Evolutionary conservation across 495 filamentous ascomycete species (phyloP), one percentile per base, ranked within the genome.

Genomic region (Penicillium manginii): DNA sequence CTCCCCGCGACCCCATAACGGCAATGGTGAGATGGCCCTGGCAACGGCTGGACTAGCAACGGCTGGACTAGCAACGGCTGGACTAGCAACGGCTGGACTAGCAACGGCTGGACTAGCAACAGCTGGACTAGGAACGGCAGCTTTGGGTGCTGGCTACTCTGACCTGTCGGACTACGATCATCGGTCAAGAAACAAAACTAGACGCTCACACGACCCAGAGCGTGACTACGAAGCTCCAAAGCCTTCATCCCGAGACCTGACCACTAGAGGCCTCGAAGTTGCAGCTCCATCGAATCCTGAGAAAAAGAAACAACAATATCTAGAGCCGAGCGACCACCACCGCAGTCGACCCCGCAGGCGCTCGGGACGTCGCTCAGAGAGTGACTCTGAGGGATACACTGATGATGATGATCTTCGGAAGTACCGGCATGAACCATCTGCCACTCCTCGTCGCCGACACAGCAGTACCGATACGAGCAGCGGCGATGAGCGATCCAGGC

Each of bases 91-190:
- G 8, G 60, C 67, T 26, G 77, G 26, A 7, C 54, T 67, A 14
- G 48, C 71, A 4, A 52, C 60, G 8, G 60, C 67, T 26, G 77
- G 26, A 8, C 55, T 67, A 14, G 48, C 71, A 4, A 52, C 60
- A 8, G 60, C 67, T 31, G 77, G 76, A 14, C 67, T 77, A 10
- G 77, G 78, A 18, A 80, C 78, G 3, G 77, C 75, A 2, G 78
- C 67, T 1, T 59, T 78, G 33, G 75, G 69, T 14, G 65, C 67
- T 39, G 72, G 70, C 19, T 77, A 76, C 54, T 71, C 71, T 3
- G 77, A 77, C 42, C 58, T 71, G 45, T 66, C 65, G n/a, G 72
- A 78, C 18, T 69, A 70, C 53, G 73, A 77, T 19, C 68, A 59
- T 26, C 64, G 61, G 10, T 35, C 63, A 1, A 35, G 46, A 39